Evolutionary conservation across 306 rosid species (phyloP), one percentile per base, ranked within the genome.

Genomic region (Pueraria montana): DNA sequence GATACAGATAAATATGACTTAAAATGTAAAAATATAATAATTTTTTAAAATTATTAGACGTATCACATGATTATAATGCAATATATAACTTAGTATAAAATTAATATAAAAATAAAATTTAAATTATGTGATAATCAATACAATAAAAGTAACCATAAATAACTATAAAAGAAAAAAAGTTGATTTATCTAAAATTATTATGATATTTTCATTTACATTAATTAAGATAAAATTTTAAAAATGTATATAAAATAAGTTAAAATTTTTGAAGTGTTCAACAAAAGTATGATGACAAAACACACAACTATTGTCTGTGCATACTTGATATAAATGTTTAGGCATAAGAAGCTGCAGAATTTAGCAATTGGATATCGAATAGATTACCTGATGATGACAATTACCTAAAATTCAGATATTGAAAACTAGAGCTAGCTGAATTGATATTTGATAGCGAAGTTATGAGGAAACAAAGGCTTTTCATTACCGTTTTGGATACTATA

Each of bases 371-470:
- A 62, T 73, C 23, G 45, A 72, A 81, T 48, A 72, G 32, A 81
- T 64, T 13, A 65, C 5, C 13, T 64, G 77, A 75, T 20, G 55
- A 67, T 42, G 81, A 76, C 86, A 83, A 68, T 40, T 76, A 68
- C 78, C 77, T 77, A 69, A 83, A 11, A 30, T 58, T 76, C 17
- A 58, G 72, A 43, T 46, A 34, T 74, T 52, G 76, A 82, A 74
- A 82, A n/a, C 38, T 17, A 38, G 23, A 38, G 53, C 21, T 21
- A 13, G 16, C 34, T 62, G 80, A 73, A 38, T 23, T 17, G 43
- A 62, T 82, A 36, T 64, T 52, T 82, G 81, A 82, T 82, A 74
- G 81, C 76, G 36, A 65, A 5, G 49, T 74, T 82, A 42, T 42
- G 77, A 64, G 36, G 77, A 43, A 75, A 66, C 81, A 82, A 27